Evolutionary conservation across 257 asterid genomes (phyloP), one percentile per base, ranked within the genome.

Genomic region (Henckelia pumila): DNA sequence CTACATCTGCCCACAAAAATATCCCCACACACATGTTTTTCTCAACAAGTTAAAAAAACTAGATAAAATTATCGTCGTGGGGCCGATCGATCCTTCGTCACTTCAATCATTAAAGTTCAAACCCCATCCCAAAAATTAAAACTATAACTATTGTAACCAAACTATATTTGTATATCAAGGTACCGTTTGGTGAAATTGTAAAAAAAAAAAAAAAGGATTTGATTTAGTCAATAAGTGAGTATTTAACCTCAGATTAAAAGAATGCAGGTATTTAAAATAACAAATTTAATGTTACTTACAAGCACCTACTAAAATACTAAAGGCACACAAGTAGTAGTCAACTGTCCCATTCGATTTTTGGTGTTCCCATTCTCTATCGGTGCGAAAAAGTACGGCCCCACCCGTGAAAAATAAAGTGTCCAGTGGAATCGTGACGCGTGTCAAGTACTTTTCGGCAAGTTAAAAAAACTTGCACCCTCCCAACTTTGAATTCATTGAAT

Each of bases 391-490:
- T 56, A 44, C 40, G 57, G 32, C 26, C 59, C 40, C 56, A 35
- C 65, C 61, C 56, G 47, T 66, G 66, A 68, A 60, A 53, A 37
- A 37, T 14, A 52, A 40, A 2, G 61, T 4, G 6, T 47, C 84
- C 88, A 80, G 61, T 66, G 23, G 67, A 2, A 5, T 2, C 0
- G 0, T 17, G 73, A 20, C 82, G 50, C 84, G 84, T 80, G 83
- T 59, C 59, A 8, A 1, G 0, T 47, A 16, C 11, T 13, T 2
- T 24, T 6, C 61, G 70, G 80, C 35, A 30, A 77, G 77, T 82
- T 59, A 64, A 2, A 3, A 0, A n/a, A n/a, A n/a, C n/a, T n/a
- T n/a, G 1, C 17, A 24, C 22, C 22, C 64, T 49, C 62, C 82
- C 78, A 78, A 37, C 49, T 10, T 11, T 11, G 17, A 26, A 26